Percentiles rank a stretch among this genome's conserved stretches.
Evolutionary conservation across 2,329 filamentous ascomycete genomes (phyloP).

Genomic region (Clonostachys byssicola): DNA sequence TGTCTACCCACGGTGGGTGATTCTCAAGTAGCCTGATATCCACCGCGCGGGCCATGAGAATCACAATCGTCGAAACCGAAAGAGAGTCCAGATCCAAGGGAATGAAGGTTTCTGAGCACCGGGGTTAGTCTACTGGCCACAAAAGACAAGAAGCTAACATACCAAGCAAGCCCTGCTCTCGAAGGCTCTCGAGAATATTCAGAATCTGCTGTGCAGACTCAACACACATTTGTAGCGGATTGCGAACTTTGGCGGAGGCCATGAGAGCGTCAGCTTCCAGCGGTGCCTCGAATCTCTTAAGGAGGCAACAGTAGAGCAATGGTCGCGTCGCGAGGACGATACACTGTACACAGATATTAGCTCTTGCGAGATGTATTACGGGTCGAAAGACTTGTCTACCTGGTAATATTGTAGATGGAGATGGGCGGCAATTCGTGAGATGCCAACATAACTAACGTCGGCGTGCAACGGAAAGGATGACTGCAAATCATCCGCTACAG

Average conservation of each 20-base stretch:
- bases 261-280: slow-evolving; percentile 20
- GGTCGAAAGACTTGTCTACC: slow-evolving; percentile 7
- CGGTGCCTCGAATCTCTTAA: slow-evolving; percentile 19
- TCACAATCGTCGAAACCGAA: slow-evolving; percentile 34
- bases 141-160: slow-evolving; percentile 2
- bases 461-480: slow-evolving; percentile 18
- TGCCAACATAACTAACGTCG: slow-evolving; percentile 20
- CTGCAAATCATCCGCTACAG: slow-evolving; percentile 19
- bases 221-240: slow-evolving; percentile 24
- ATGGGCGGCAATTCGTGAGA: slow-evolving; percentile 21
- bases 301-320: slow-evolving; percentile 21
- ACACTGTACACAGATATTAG: slow-evolving; percentile 10
- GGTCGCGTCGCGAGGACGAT: slow-evolving; percentile 25
- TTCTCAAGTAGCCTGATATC: slow-evolving; percentile 9
- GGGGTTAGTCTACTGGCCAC: no score
- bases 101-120: slow-evolving; percentile 36
- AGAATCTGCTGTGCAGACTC: slow-evolving; percentile 25
- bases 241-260: slow-evolving; percentile 26
- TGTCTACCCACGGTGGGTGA: slow-evolving; percentile 28
- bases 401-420: slow-evolving; percentile 24
- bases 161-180: slow-evolving; percentile 42
- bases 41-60: slow-evolving; percentile 29
- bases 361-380: no score
- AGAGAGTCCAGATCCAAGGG: slow-evolving; percentile 40
- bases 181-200: slow-evolving; percentile 33